A percentile compares a stretch with the other conserved stretches of the same genome.
phyloP scores from a whole-genome alignment of 176 grass and related monocot genomes.

The Microstegium vimineum region DNA sequence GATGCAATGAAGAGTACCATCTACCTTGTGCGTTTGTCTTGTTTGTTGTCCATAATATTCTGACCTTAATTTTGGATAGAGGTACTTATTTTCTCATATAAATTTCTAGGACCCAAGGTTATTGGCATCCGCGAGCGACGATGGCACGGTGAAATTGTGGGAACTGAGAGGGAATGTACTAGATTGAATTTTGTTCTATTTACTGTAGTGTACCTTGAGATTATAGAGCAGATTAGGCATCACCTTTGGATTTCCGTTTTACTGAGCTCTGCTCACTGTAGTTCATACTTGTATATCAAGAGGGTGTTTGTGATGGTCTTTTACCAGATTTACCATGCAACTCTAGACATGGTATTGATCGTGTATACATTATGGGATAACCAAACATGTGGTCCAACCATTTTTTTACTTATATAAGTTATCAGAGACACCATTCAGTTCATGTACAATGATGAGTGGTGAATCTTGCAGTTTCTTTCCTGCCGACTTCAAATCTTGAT shows the following conservation, averaged over 20 bases:
- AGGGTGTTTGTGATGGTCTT: not conserved
- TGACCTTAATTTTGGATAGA: not conserved
- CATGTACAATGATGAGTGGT: not conserved
- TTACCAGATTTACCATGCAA: slow-evolving; percentile 22
- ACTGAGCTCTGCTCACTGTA: not conserved
- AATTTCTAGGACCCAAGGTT: slow-evolving; percentile 57
- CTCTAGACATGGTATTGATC: not conserved
- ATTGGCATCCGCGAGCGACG: slow-evolving; percentile 82
- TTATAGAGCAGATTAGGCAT: slow-evolving; percentile 20
- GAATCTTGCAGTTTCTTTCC: not conserved
- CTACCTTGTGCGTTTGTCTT: not conserved
- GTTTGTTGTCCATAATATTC: not conserved
- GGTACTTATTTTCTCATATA: slow-evolving; percentile 13
- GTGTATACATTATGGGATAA: slow-evolving; percentile 10
- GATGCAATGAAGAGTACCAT: not conserved
- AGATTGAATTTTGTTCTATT: slow-evolving; percentile 21
- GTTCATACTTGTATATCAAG: slow-evolving; percentile 9
- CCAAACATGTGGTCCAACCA: not conserved
- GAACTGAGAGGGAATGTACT: slow-evolving; percentile 50
- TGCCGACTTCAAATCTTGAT: not conserved
- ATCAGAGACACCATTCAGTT: too few species aligned
- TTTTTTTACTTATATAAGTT: not conserved
- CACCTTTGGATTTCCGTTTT: slow-evolving; percentile 3
- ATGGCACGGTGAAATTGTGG: slow-evolving; percentile 86
- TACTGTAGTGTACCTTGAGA: slow-evolving; percentile 27